Conservation (phyloP, 1,284 basidiomycete species). For the Fomitopsis betulina region DNA sequence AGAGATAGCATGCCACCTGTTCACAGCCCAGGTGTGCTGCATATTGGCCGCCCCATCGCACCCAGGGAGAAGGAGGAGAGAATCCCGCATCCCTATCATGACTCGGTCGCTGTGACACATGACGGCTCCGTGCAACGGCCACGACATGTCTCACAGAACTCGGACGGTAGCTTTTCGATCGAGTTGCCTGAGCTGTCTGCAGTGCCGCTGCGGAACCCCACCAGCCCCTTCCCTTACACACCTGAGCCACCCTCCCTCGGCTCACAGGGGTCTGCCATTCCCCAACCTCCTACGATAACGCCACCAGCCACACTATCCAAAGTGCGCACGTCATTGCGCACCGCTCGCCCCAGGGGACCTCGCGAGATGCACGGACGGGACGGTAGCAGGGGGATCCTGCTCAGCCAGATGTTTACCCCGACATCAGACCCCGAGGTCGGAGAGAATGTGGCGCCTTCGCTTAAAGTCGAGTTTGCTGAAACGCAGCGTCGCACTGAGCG, state of each 20-base stretch:
- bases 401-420: slow-evolving; percentile 13
- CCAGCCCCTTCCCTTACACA: slow-evolving; percentile 15
- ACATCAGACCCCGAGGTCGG: slow-evolving; percentile 8
- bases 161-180: slow-evolving; percentile 30
- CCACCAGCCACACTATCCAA: neutral
- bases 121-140: slow-evolving; percentile 11
- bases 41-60: neutral
- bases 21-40: neutral
- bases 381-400: slow-evolving; percentile 23
- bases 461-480: slow-evolving; percentile 25
- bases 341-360: slow-evolving; percentile 24
- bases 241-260: slow-evolving; percentile 10
- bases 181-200: slow-evolving; percentile 23
- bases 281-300: neutral
- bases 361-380: slow-evolving; percentile 25
- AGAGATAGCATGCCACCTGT: neutral
- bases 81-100: slow-evolving; percentile 12
- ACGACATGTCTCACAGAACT: slow-evolving; percentile 27
- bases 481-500: slow-evolving; percentile 17
- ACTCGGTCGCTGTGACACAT: slow-evolving; percentile 15
- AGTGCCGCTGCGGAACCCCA: slow-evolving; percentile 17
- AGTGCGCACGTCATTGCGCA: slow-evolving; percentile 14
- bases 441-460: slow-evolving; percentile 14
- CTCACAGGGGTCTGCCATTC: slow-evolving; percentile 4
- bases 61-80: slow-evolving; percentile 11